A percentile compares a stretch with the other conserved stretches of the same genome.
Conservation (phyloP, 768 basidiomycete genomes). For the Collybiopsis luxurians region DNA sequence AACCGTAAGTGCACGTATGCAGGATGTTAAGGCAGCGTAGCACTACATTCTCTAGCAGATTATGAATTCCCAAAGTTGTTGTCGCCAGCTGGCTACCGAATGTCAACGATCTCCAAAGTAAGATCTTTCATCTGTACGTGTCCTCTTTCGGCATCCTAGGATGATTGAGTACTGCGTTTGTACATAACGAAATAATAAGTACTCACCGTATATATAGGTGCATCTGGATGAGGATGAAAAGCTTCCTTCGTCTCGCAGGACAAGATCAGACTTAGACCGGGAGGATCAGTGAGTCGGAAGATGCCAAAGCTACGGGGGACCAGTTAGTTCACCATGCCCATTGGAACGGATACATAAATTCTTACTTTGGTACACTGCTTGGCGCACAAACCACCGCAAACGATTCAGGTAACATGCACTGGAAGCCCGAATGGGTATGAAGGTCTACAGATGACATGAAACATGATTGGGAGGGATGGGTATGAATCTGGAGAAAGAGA, state of each 20-base stretch:
- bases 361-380: conserved; percentile 69
- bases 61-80: too few species aligned
- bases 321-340: neutral
- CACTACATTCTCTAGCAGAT: too few species aligned
- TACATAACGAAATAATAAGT: neutral
- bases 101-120: conserved; percentile 79
- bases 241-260: conserved; percentile 68
- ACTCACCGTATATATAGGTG: conserved; percentile 84
- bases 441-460: conserved; percentile 96
- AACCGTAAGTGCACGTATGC: too few species aligned
- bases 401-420: conserved; percentile 86
- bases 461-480: conserved; percentile 87
- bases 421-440: conserved; percentile 89
- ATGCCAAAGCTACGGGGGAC: conserved; percentile 65
- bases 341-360: neutral
- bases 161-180: neutral
- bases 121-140: conserved; percentile 79
- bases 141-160: conserved; percentile 79
- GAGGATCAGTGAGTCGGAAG: conserved; percentile 87
- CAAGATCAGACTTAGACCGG: conserved; percentile 71
- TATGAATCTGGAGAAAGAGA: conserved; percentile 66
- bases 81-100: conserved; percentile 42
- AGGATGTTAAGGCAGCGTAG: too few species aligned
- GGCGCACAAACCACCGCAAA: conserved; percentile 94
- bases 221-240: conserved; percentile 84